Percentiles rank a stretch among this genome's conserved stretches.
Conservation (phyloP, 2,329 filamentous ascomycete species). For the Pseudogymnoascus sp. region DNA sequence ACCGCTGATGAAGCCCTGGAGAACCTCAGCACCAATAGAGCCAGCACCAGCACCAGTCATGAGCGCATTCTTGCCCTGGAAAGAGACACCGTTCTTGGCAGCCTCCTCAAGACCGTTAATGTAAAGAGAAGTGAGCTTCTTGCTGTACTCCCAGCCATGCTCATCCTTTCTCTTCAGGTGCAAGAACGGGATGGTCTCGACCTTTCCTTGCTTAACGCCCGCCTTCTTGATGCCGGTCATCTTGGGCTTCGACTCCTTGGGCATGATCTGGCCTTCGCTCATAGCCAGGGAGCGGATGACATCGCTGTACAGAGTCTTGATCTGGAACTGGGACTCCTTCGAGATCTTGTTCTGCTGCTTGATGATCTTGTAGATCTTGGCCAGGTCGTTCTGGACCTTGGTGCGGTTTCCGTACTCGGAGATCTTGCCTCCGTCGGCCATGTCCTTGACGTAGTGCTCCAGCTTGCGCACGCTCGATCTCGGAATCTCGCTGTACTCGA, state of each 20-base stretch:
- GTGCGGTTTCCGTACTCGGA: slow-evolving; percentile 97
- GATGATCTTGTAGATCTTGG: slow-evolving; percentile 95
- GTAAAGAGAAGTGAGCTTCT: slow-evolving; percentile 91
- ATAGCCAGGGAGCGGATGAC: slow-evolving; percentile 90
- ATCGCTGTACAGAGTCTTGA: slow-evolving; percentile 90
- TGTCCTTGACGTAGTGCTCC: slow-evolving; percentile 96
- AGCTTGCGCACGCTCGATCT: slow-evolving; percentile 88
- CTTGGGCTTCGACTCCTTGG: slow-evolving; percentile 67
- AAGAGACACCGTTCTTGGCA: slow-evolving; percentile 79
- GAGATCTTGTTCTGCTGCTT: slow-evolving; percentile 97
- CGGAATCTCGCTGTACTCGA: slow-evolving; percentile 83
- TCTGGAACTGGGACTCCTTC: slow-evolving; percentile 91
- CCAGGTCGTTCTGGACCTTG: slow-evolving; percentile 93
- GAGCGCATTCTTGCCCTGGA: slow-evolving; percentile 88
- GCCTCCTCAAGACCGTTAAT: slow-evolving; percentile 86
- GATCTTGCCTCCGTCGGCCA: slow-evolving; percentile 97
- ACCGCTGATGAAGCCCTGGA: slow-evolving; percentile 92
- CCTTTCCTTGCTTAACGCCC: slow-evolving; percentile 61
- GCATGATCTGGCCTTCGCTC: slow-evolving; percentile 97
- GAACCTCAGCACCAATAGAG: slow-evolving; percentile 93
- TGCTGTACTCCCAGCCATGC: slow-evolving; percentile 98
- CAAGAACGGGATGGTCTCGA: slow-evolving; percentile 95
- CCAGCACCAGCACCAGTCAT: slow-evolving; percentile 98
- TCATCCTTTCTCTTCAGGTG: slow-evolving; percentile 91
- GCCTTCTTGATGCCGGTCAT: slow-evolving; percentile 42